phyloP scores from a whole-genome alignment of 2,329 filamentous ascomycete species.

The Cladosporium sp. region DNA sequence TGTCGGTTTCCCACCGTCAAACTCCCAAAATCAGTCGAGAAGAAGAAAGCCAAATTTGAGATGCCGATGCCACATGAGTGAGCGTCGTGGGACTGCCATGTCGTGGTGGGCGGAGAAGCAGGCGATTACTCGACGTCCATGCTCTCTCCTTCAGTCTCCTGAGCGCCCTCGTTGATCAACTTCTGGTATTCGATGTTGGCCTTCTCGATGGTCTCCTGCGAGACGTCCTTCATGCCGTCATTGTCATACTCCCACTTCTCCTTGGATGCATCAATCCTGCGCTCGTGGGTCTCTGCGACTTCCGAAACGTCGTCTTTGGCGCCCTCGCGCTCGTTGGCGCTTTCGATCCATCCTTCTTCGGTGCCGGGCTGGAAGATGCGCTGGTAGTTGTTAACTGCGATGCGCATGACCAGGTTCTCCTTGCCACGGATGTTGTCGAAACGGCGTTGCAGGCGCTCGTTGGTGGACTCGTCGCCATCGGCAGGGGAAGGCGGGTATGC shows the following conservation, averaged over 20 bases:
- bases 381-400: constrained; percentile 40
- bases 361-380: constrained; percentile 40
- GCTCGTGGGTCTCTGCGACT: constrained; percentile 30
- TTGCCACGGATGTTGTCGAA: constrained; percentile 30
- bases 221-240: constrained; percentile 43
- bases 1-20: too few species aligned
- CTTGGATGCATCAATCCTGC: constrained; percentile 21
- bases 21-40: too few species aligned
- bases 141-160: constrained; percentile 18
- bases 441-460: constrained; percentile 20
- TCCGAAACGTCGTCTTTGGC: constrained; percentile 32
- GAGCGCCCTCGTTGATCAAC: constrained; percentile 19
- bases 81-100: too few species aligned
- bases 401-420: constrained; percentile 43
- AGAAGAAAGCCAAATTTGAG: too few species aligned
- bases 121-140: constrained; percentile 23
- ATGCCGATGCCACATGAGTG: too few species aligned
- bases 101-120: too few species aligned
- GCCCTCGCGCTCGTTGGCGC: constrained; percentile 32
- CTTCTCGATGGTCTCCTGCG: constrained; percentile 43
- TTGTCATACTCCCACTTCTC: constrained; percentile 44
- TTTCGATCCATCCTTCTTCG: constrained; percentile 40
- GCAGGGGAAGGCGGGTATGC: constrained; percentile 14
- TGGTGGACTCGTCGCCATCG: constrained; percentile 13
- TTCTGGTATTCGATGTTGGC: constrained; percentile 32